Percentiles rank a stretch among this genome's conserved stretches.
These are phyloP conservation scores for Craspedostauros australis DNA, from an alignment of 108 stramenopile genomes.

Conservation along the genomic window DNA sequence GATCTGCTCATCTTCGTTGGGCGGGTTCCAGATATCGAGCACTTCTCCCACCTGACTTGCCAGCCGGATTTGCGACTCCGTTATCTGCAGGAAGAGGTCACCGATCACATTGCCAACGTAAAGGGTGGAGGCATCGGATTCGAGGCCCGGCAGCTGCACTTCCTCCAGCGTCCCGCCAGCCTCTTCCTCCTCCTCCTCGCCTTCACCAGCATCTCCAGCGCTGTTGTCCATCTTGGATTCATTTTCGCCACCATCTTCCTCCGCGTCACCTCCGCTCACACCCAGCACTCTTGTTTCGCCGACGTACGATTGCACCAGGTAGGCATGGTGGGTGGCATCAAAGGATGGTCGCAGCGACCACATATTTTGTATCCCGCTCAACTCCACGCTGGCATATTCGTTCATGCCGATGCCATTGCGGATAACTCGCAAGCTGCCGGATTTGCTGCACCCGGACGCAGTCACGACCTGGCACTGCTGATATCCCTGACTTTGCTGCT, in stretches of 20 bases:
- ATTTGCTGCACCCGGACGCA: conserved; percentile 79
- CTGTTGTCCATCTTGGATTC: conserved; percentile 41
- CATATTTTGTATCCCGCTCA: conserved; percentile 93
- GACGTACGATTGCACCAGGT: conserved; percentile 91
- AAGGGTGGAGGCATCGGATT: conserved; percentile 48
- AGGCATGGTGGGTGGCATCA: conserved; percentile 65
- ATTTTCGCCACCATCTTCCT: conserved; percentile 29
- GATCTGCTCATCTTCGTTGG: conserved; percentile 32
- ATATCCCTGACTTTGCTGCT: background rate
- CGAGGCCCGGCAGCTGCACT: conserved; percentile 68
- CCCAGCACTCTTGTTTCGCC: conserved; percentile 90
- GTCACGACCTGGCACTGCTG: conserved; percentile 87
- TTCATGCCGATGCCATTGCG: conserved; percentile 96
- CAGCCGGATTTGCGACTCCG: conserved; percentile 66
- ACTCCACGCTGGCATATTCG: conserved; percentile 83
- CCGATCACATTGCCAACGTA: conserved; percentile 59
- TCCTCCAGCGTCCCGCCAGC: conserved; percentile 63
- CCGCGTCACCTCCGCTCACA: conserved; percentile 30
- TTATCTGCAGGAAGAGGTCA: conserved; percentile 77
- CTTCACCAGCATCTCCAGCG: conserved; percentile 44
- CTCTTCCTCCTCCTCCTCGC: conserved; percentile 33
- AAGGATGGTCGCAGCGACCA: conserved; percentile 73
- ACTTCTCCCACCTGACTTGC: conserved; percentile 17
- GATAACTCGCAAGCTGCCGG: conserved; percentile 88
- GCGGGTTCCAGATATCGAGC: conserved; percentile 49